Evolutionary conservation across 225 moss, liverwort and hornwort genomes (phyloP), one percentile per base, ranked within the genome.

Genomic region (Marchantia paleacea): DNA sequence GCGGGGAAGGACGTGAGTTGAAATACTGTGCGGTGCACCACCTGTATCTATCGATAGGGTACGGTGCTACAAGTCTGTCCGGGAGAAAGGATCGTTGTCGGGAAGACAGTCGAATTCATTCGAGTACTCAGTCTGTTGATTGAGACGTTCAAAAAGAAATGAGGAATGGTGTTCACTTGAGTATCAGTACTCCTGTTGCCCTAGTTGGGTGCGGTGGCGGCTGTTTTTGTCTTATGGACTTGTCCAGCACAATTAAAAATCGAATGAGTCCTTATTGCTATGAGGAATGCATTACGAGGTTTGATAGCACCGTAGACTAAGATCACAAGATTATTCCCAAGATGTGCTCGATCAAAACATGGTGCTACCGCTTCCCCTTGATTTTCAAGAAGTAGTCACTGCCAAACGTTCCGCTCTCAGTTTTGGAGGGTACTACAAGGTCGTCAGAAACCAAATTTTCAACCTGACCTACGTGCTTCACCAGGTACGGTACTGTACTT

Each of bases 391-490:
- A 73, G 48, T 81, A 48, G 81, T 72, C 12, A 77, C 81, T 0
- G 84, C 80, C 25, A 81, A 69, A 29, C 76, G 81, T 16, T 84
- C 81, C 64, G 84, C 84, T 72, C 66, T 81, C 80, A 84, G 64
- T n/a, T 78, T 81, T 66, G 84, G 84, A 6, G 77, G 81, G 53
- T 84, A 84, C 26, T 84, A 77, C 65, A 84, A 84, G 62, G 51
- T 84, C 52, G 47, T 81, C n/a, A 72, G 76, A 52, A 73, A 84
- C 71, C 81, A 84, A 51, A 72, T 70, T 71, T 81, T 70, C 77
- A 84, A 81, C 55, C 31, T 81, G 19, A 84, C 80, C 0, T 84
- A 84, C 80, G 14, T 84, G 24, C 84, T 84, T 22, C 80, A 84
- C 48, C 84, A 84, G 80, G 84, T 80, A 12, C 9, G 83, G 39